Conservation (phyloP, 257 asterid species). For the Nicotiana otophora region DNA sequence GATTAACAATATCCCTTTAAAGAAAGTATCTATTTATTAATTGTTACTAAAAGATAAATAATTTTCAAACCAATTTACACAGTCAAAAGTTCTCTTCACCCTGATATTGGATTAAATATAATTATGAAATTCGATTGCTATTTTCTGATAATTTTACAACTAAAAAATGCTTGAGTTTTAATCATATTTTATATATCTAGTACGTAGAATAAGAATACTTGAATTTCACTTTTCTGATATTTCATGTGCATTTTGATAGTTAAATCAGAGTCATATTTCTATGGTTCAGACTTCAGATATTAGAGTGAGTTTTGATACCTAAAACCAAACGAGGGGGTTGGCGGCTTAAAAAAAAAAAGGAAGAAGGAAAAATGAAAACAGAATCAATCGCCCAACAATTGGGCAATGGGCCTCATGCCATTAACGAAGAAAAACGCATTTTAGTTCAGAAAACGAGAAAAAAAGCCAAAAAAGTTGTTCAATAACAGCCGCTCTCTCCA, state of each 20-base stretch:
- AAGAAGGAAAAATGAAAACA: too few relatives aligned
- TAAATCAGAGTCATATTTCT: neutral
- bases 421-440: neutral
- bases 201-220: too few relatives aligned
- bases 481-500: neutral
- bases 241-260: neutral
- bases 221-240: too few relatives aligned
- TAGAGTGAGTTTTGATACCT: neutral
- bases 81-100: too few relatives aligned
- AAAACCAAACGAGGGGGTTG: neutral
- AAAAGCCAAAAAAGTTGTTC: neutral
- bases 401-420: neutral
- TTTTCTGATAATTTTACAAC: too few relatives aligned
- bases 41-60: too few relatives aligned
- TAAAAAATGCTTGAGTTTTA: neutral
- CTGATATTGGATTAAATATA: too few relatives aligned
- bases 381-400: neutral
- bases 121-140: neutral
- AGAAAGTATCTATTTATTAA: too few relatives aligned
- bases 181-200: too few relatives aligned
- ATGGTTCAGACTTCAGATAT: neutral
- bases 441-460: neutral
- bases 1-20: too few relatives aligned
- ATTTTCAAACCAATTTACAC: too few relatives aligned
- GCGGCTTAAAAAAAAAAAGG: too few relatives aligned